Evolutionary conservation across 257 asterid species (phyloP).

Genomic region (Gardenia jasminoides): DNA sequence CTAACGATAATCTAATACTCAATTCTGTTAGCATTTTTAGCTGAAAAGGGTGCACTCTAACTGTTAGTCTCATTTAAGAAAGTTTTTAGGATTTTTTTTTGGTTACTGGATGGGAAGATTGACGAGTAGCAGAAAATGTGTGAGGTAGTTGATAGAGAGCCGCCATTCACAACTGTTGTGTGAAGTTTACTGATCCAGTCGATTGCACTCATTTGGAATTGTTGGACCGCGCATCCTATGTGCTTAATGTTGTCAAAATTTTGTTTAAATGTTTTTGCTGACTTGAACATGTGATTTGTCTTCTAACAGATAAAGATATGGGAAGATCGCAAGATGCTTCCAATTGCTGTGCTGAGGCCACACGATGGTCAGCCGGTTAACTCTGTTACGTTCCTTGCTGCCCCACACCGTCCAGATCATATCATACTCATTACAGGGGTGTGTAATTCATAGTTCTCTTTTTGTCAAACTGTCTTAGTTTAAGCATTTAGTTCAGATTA

Average conservation of each 20-base stretch:
- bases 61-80: neutral
- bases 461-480: neutral
- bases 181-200: neutral
- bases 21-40: neutral
- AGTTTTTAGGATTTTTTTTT: neutral
- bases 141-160: neutral
- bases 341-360: slow-evolving; percentile 90
- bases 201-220: neutral
- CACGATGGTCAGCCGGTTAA: slow-evolving; percentile 93
- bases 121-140: neutral
- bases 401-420: slow-evolving; percentile 89
- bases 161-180: neutral
- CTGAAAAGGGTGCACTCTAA: neutral
- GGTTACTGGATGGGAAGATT: neutral
- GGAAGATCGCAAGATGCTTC: slow-evolving; percentile 83
- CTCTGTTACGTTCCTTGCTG: slow-evolving; percentile 90
- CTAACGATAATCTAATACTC: neutral
- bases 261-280: neutral
- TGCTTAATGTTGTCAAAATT: neutral
- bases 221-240: neutral
- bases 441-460: slow-evolving; percentile 10
- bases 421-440: slow-evolving; percentile 98
- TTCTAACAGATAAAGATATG: slow-evolving; percentile 83
- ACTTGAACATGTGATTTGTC: neutral
- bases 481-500: neutral